Evolutionary conservation across 108 stramenopile species (phyloP).

Genomic region (Pseudonitzschia multistriata): DNA sequence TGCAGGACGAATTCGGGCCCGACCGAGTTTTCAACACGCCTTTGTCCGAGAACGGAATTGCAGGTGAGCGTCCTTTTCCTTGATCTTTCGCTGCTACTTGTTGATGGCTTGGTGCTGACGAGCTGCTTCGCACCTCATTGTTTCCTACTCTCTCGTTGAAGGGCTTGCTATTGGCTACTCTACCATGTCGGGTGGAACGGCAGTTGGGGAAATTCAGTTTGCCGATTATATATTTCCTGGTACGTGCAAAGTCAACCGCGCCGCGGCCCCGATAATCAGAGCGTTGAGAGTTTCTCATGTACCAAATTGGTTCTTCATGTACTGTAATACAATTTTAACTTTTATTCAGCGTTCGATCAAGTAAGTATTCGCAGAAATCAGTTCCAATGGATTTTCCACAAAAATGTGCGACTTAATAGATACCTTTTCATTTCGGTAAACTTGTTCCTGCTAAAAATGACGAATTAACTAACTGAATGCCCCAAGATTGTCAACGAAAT

Average conservation of each 20-base stretch:
- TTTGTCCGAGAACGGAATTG: slow-evolving; percentile 88
- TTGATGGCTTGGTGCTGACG: no score
- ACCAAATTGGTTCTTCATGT: neutral
- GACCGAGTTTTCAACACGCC: slow-evolving; percentile 95
- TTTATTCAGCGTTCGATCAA: slow-evolving; percentile 92
- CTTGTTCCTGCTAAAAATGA: no score
- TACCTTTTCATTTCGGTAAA: no score
- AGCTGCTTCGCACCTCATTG: neutral
- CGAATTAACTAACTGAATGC: no score
- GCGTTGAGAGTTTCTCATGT: no score
- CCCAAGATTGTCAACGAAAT: slow-evolving; percentile 94
- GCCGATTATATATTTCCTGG: slow-evolving; percentile 76
- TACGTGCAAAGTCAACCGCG: neutral
- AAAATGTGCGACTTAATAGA: no score
- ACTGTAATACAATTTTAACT: no score
- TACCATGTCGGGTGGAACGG: slow-evolving; percentile 86
- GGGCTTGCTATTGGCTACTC: slow-evolving; percentile 96
- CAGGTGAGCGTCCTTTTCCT: slow-evolving; percentile 31
- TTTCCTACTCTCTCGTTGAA: no score
- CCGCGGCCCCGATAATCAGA: no score
- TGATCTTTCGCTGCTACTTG: neutral
- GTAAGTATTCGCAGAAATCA: neutral
- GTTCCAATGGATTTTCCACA: no score
- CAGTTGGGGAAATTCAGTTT: slow-evolving; percentile 98
- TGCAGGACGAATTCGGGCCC: slow-evolving; percentile 78